A percentile compares a stretch with the other conserved stretches of the same genome.
These are phyloP conservation scores for Globisporangium rhizosaccharum DNA, from an alignment of 352 stramenopile genomes.

Conservation along the genomic window DNA sequence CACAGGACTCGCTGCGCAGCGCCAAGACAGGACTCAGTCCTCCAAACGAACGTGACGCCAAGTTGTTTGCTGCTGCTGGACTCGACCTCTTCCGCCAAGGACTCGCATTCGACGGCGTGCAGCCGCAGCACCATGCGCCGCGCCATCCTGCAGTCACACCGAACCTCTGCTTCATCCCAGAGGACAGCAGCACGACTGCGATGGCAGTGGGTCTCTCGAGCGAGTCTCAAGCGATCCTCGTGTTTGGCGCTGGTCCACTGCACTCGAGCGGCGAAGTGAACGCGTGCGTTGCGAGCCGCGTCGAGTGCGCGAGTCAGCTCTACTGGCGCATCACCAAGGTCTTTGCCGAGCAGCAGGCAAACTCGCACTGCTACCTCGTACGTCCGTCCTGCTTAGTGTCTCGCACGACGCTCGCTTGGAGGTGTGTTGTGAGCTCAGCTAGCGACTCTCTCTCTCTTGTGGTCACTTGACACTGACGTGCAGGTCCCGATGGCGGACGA, in stretches of 20 bases:
- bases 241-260: slow-evolving; percentile 34
- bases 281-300: slow-evolving; percentile 22
- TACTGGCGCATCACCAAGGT: slow-evolving; percentile 45
- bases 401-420: not conserved
- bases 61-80: slow-evolving; percentile 44
- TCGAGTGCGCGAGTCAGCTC: slow-evolving; percentile 38
- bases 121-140: slow-evolving; percentile 25
- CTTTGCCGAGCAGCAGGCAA: slow-evolving; percentile 31
- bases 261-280: slow-evolving; percentile 25
- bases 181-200: slow-evolving; percentile 15
- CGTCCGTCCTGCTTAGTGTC: not conserved
- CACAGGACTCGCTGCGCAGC: slow-evolving; percentile 40
- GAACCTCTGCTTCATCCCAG: slow-evolving; percentile 51
- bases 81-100: slow-evolving; percentile 60
- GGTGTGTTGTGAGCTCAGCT: not conserved
- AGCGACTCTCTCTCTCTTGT: slow-evolving; percentile 3
- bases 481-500: slow-evolving; percentile 37
- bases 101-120: slow-evolving; percentile 41
- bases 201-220: slow-evolving; percentile 3
- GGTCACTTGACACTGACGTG: not conserved
- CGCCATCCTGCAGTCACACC: slow-evolving; percentile 40
- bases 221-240: slow-evolving; percentile 41
- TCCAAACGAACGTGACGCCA: slow-evolving; percentile 5
- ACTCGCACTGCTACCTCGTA: slow-evolving; percentile 41
- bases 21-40: not conserved